Base-by-base conservation (phyloP, 2,329 filamentous ascomycete genomes). In the Trichoderma sp. region DNA sequence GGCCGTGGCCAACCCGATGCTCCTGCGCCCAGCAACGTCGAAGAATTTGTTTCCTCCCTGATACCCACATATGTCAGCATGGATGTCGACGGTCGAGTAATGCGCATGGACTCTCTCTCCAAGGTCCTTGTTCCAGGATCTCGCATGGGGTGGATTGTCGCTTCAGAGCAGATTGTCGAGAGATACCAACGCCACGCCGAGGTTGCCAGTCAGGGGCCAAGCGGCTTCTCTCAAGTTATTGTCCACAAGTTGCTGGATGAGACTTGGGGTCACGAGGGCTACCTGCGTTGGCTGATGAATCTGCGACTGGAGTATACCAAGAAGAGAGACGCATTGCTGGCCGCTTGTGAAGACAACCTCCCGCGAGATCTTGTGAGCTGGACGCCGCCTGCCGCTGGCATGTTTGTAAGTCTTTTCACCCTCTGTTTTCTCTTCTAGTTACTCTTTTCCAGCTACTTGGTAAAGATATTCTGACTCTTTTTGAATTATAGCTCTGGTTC, bases 231-330 rank as follows among this genome's bases (percentile, higher is more conserved):
- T 0, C 95, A 98, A 81, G 83, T 96, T 27, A 84, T 95, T 10
- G 82, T 98, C 67, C 94, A 92, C 83, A 96, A 97, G 81, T 84
- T 99, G 27, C 85, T 99, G 2, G 96, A 99, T 73, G 93, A 97
- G 80, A 89, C 90, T 61, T 99, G 96, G 96, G 96, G 95, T 29
- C 96, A 99, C 76, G 86, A 88, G 53, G 94, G 94, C 1, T 99
- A 96, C 77, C 81, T 99, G 29, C 86, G 91, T 76, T 99, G 96
- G 96, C 82, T 99, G 72, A 92, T 96, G 77, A 87, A 93, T 77
- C 82, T 98, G 75, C 88, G 94, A 58, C 79, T 88, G 75, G 88
- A 94, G 79, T 99, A 99, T 77, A 96, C 94, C 1, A 83, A 84
- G 73, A 88, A 95, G 70, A 85, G 96, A 68, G 87, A 98, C 76